phyloP scores from a whole-genome alignment of 345 rosid genomes.

The Heritiera littoralis region DNA sequence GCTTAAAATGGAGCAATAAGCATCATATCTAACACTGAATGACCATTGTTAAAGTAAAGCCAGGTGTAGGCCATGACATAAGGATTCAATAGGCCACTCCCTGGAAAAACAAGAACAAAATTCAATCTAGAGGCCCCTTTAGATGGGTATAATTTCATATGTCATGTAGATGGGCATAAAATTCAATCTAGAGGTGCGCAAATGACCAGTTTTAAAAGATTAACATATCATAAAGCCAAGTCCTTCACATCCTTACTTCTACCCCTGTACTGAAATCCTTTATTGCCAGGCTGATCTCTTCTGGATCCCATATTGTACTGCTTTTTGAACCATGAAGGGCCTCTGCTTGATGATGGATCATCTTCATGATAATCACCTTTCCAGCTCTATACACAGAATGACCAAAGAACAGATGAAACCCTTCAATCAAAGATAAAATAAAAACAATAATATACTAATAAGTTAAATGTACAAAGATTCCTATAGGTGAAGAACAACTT shows the following conservation, averaged over 20 bases:
- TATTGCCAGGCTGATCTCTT: slow-evolving; percentile 39
- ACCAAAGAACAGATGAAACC: slow-evolving; percentile 11
- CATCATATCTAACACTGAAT: not conserved
- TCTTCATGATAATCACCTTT: slow-evolving; percentile 48
- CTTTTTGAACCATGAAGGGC: slow-evolving; percentile 62
- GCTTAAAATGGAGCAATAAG: not conserved
- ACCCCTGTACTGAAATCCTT: slow-evolving; percentile 35
- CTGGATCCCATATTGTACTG: slow-evolving; percentile 46
- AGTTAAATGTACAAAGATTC: not conserved
- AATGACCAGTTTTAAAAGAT: not conserved
- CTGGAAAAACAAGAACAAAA: not conserved
- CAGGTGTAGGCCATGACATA: not conserved
- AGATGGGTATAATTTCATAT: not conserved
- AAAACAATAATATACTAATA: not conserved
- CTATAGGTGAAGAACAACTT: not conserved
- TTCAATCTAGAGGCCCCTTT: not conserved
- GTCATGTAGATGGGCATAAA: not conserved
- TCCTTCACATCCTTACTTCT: slow-evolving; percentile 51
- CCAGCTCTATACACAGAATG: slow-evolving; percentile 51
- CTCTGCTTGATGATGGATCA: slow-evolving; percentile 49
- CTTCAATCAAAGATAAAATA: slow-evolving; percentile 1
- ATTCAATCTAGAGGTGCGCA: not conserved
- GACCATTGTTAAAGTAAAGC: not conserved
- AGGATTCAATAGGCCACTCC: not conserved
- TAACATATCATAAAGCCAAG: slow-evolving; percentile 7